Evolutionary conservation across 2,329 filamentous ascomycete genomes (phyloP).

Genomic region (Talaromyces sp.): DNA sequence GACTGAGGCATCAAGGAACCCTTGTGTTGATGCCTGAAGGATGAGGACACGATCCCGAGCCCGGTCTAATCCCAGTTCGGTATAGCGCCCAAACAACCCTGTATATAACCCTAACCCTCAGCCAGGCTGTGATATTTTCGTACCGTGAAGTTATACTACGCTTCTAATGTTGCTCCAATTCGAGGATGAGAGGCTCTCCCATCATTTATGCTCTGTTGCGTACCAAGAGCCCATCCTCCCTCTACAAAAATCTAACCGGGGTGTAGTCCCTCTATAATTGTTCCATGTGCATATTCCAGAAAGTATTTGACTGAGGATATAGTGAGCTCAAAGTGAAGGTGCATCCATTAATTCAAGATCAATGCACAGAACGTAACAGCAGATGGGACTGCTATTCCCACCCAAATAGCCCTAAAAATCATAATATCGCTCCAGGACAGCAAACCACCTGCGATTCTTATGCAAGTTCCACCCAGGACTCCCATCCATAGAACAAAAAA

Average conservation of each 20-base stretch:
- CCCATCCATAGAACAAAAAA: conserved; percentile 31
- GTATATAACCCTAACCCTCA: no score
- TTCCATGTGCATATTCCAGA: no score
- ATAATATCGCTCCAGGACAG: conserved; percentile 16
- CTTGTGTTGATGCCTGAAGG: background rate
- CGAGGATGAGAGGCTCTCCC: no score
- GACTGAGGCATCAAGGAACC: background rate
- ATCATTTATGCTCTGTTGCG: no score
- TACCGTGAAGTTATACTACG: no score
- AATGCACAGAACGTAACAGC: conserved; percentile 19
- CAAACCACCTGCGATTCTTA: conserved; percentile 16
- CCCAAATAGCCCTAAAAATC: conserved; percentile 17
- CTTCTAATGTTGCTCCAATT: no score
- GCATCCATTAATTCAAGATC: conserved; percentile 11
- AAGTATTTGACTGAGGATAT: no score
- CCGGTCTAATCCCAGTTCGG: background rate
- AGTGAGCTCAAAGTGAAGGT: background rate
- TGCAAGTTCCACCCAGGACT: conserved; percentile 22
- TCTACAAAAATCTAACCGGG: no score
- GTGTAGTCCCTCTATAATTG: no score
- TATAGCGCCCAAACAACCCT: background rate
- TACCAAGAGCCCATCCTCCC: no score
- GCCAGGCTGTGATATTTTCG: no score
- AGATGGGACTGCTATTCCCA: conserved; percentile 15
- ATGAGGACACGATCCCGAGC: background rate